phyloP scores from a whole-genome alignment of 2,329 filamentous ascomycete species.

The Colletotrichum shisoi region DNA sequence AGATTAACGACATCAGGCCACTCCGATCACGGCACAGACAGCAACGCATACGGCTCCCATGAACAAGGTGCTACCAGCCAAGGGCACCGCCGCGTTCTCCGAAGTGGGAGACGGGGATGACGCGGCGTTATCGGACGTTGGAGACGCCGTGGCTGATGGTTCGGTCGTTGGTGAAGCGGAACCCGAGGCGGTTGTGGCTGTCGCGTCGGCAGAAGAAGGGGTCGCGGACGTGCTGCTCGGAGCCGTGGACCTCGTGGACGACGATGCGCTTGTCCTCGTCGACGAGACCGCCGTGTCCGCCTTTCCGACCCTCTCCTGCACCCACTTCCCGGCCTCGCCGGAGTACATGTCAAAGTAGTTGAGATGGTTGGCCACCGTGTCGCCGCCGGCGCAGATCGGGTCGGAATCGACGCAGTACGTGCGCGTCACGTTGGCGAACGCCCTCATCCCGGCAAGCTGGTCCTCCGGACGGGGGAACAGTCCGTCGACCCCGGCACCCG shows the following conservation, averaged over 20 bases:
- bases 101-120: not conserved
- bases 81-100: not conserved
- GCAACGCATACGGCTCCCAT: not conserved
- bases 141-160: not conserved
- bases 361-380: constrained; percentile 47
- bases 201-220: constrained; percentile 3
- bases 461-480: constrained; percentile 46
- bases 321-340: constrained; percentile 32
- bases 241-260: not conserved
- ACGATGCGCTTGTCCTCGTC: not conserved
- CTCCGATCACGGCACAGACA: not conserved
- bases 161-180: not conserved
- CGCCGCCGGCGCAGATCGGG: constrained; percentile 51
- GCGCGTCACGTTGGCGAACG: constrained; percentile 44
- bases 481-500: constrained; percentile 43
- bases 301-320: constrained; percentile 23
- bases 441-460: constrained; percentile 45
- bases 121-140: not conserved
- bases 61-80: not conserved
- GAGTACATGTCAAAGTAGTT: constrained; percentile 45
- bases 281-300: constrained; percentile 10
- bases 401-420: constrained; percentile 51
- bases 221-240: constrained; percentile 9
- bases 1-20: not conserved
- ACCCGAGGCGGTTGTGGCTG: not conserved